phyloP scores from a whole-genome alignment of 1,284 basidiomycete genomes.

The Phellinidium pouzarii region DNA sequence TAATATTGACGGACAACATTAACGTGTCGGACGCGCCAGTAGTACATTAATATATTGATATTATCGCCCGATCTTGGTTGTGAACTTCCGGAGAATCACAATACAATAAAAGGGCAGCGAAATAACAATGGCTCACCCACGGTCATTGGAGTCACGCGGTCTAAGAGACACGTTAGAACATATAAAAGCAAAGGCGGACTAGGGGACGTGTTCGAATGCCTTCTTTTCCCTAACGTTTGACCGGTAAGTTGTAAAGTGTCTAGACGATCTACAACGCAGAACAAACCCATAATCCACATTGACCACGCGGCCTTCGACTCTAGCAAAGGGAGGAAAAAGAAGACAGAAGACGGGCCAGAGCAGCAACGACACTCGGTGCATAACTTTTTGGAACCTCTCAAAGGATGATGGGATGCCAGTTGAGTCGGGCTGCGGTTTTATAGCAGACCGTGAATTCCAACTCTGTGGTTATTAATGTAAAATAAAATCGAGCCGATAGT shows the following conservation, averaged over 20 bases:
- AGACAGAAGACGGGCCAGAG: background rate
- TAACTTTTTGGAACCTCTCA: background rate
- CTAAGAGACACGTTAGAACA: background rate
- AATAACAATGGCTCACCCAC: conserved; percentile 2
- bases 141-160: background rate
- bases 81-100: background rate
- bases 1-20: background rate
- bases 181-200: background rate
- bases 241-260: background rate
- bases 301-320: background rate
- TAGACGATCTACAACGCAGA: background rate
- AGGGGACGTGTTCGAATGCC: background rate
- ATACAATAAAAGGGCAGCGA: background rate
- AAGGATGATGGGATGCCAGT: background rate
- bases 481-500: too few relatives aligned
- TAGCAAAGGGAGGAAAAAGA: background rate
- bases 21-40: background rate
- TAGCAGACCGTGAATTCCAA: background rate
- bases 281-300: background rate
- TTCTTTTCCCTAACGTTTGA: too few relatives aligned
- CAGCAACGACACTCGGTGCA: background rate
- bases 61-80: background rate
- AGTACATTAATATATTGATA: background rate
- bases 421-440: background rate
- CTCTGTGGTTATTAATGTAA: background rate